Percentiles rank a stretch among this genome's conserved stretches.
These are phyloP conservation scores for Fragaria nilgerrensis DNA, from an alignment of 306 rosid species.

Conservation along the genomic window DNA sequence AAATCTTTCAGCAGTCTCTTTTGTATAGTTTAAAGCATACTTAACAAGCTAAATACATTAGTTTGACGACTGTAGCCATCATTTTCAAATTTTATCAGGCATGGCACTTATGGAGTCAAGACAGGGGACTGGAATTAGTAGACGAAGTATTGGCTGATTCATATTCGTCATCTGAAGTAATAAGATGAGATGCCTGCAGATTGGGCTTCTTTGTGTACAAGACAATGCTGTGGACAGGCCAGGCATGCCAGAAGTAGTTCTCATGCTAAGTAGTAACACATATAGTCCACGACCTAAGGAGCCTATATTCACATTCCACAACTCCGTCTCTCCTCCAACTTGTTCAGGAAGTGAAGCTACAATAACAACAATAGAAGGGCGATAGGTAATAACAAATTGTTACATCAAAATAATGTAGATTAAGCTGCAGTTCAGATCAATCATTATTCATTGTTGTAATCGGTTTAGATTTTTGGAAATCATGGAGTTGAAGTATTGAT, in stretches of 20 bases:
- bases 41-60: background rate
- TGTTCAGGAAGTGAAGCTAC: slow-evolving; percentile 4
- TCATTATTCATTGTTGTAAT: background rate
- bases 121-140: background rate
- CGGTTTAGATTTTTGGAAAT: background rate
- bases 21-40: too few species aligned
- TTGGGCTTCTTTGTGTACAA: slow-evolving; percentile 37
- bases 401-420: background rate
- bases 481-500: background rate
- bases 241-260: slow-evolving; percentile 21
- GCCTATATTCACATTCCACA: slow-evolving; percentile 21
- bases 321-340: background rate
- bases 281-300: slow-evolving; percentile 6
- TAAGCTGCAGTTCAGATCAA: background rate
- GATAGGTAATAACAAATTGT: background rate
- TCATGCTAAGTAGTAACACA: slow-evolving; percentile 21
- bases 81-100: background rate
- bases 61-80: background rate
- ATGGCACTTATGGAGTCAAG: slow-evolving; percentile 22
- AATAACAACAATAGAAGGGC: background rate
- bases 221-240: slow-evolving; percentile 28
- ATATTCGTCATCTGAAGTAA: background rate
- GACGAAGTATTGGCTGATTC: slow-evolving; percentile 1
- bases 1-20: too few species aligned
- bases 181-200: slow-evolving; percentile 16